Evolutionary conservation across 192 early-diverging fungal genomes (phyloP).

Genomic region (Podila clonocystis): DNA sequence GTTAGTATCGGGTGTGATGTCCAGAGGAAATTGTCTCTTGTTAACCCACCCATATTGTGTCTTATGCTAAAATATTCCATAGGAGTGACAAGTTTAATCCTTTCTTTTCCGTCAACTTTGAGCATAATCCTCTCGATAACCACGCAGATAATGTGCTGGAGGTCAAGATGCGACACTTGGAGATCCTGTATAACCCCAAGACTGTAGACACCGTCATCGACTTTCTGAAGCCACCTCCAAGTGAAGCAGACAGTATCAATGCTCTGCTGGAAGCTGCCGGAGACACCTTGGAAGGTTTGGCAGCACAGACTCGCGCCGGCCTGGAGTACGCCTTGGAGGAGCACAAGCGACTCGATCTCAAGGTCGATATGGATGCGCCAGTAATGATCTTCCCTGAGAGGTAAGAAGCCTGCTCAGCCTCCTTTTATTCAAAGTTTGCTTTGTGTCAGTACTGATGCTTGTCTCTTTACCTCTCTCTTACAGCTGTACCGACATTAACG

Average conservation of each 20-base stretch:
- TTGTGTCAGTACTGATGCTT: background rate
- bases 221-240: constrained; percentile 86
- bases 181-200: constrained; percentile 88
- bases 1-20: too few species aligned
- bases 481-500: constrained; percentile 63
- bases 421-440: background rate
- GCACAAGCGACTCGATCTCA: constrained; percentile 90
- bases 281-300: constrained; percentile 86
- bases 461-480: constrained; percentile 8
- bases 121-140: constrained; percentile 89
- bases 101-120: constrained; percentile 83
- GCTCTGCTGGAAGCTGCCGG: constrained; percentile 77
- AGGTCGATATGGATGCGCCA: constrained; percentile 97
- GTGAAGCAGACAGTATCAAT: constrained; percentile 78
- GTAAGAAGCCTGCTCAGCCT: constrained; percentile 16
- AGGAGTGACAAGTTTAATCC: constrained; percentile 43
- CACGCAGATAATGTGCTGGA: constrained; percentile 88
- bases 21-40: background rate
- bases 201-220: constrained; percentile 77
- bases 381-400: constrained; percentile 90
- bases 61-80: background rate
- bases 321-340: constrained; percentile 84
- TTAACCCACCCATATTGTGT: too few species aligned
- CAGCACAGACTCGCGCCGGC: constrained; percentile 88
- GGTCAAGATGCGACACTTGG: constrained; percentile 88